Evolutionary conservation across 768 basidiomycete genomes (phyloP), one percentile per base, ranked within the genome.

Genomic region (Tubosaeta sp.): DNA sequence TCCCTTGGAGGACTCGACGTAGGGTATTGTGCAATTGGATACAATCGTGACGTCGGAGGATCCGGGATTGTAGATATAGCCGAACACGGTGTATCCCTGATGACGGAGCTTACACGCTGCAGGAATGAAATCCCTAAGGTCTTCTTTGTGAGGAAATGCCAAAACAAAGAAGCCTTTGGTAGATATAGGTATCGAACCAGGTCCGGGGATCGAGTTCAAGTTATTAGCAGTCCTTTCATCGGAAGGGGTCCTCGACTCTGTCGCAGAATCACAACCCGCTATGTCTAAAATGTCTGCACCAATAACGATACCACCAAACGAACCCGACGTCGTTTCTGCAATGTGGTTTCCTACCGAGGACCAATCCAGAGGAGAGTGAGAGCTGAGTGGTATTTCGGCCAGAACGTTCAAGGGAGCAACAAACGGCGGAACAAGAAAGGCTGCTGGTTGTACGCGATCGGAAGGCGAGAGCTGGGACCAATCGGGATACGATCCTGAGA

Each of bases 341-440:
- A 76, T 41, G 45, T 52, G 21, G 25, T 46, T 45, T 34, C 64
- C 55, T 41, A 64, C 35, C 21, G 46, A 35, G 29, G 64, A 13
- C 67, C 67, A 66, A 58, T 66, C 41, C 62, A 54, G 29, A 57
- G 59, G 18, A 46, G 55, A 34, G 16, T 52, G 38, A 21, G 55
- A 48, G 16, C 56, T 24, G 39, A 58, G 55, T 10, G 60, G 60
- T 11, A 69, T 39, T 3, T 27, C 14, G 6, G 49, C 52, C 14
- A 74, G 48, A 22, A 69, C 60, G 30, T 21, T 36, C 1, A 58
- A 44, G 10, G 77, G 77, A 27, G 79, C 55, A 6, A 83, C 69
- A 53, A 87, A 81, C 3, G 86, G 86, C 14, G 87, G 87, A 3
- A 80, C 59, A 3, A 88, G 69, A 62, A 78, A 81, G 4, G 69